Base-by-base conservation (phyloP, 768 basidiomycete species). In the Termitomyces sp. region DNA sequence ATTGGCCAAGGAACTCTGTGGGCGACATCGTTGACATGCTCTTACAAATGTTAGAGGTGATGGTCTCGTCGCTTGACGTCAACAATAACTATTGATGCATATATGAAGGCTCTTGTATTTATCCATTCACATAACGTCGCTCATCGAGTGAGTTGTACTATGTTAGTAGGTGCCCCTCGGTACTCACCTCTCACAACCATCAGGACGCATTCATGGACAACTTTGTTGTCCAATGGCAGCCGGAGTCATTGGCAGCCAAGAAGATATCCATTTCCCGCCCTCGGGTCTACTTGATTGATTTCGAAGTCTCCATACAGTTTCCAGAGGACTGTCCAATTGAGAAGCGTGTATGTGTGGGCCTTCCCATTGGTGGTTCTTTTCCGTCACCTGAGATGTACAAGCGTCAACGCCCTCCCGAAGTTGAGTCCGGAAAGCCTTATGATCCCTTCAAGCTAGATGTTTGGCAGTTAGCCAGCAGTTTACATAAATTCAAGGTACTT, bases 121-220 rank as follows among this genome's bases (percentile, higher is more conserved):
- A 30, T 47, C 5, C 28, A 47, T 32, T 19, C 11, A 30, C n/a
- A 30, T 47, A 44, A 44, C 14, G 17, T 47, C 17, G 28, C 28
- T 32, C 27, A 28, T 32, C 28, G 28, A 12, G 11, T 14, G 45
- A 30, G n/a, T 46, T 28, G 17, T 46, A 16, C 45, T 1, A 19
- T 46, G 17, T 35, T 10, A 35, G 2, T 16, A 9, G 17, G 2
- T 17, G 6, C 8, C 17, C 3, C 25, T 2, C 27, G 11, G 28
- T 32, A 7, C 11, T 47, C 28, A n/a, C 12, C 25, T 35, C 21
- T n/a, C n/a, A n/a, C n/a, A n/a, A n/a, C n/a, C 5, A 34, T 14
- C 35, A 72, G 68, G 68, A 72, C 43, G 66, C 68, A 16, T 69
- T 68, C 52, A 58, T 43, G 11, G 67, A 69, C 49, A 72, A 73